Evolutionary conservation across 495 filamentous ascomycete species (phyloP).

Genomic region (Trichoderma reesei): DNA sequence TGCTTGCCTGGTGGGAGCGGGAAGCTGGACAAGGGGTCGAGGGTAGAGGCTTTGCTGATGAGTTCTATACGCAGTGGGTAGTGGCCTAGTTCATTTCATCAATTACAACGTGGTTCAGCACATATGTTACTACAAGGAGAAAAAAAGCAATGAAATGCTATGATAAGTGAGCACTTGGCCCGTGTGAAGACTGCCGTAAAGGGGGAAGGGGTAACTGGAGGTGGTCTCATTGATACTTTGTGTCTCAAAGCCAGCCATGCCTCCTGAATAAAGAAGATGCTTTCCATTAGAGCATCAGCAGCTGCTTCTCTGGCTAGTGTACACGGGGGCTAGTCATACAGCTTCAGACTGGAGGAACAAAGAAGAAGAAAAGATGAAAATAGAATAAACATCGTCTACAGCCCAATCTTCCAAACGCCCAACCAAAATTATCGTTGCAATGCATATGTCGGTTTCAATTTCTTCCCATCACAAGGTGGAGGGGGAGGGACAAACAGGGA

Average conservation of each 20-base stretch:
- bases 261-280: background rate
- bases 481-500: background rate
- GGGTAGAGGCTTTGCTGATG: slow-evolving; percentile 37
- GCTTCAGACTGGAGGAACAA: background rate
- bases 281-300: background rate
- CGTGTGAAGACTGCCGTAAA: background rate
- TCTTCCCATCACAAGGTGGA: background rate
- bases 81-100: too few relatives aligned
- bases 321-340: slow-evolving; percentile 10
- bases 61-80: slow-evolving; percentile 3
- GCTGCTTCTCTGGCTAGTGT: slow-evolving; percentile 2
- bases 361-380: background rate
- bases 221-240: background rate
- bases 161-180: background rate
- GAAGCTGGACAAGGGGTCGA: slow-evolving; percentile 32
- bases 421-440: slow-evolving; percentile 7
- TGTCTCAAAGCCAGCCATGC: background rate
- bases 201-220: background rate
- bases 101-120: background rate
- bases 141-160: background rate
- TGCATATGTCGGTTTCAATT: background rate
- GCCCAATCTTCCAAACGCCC: slow-evolving; percentile 11
- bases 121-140: background rate
- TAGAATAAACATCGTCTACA: background rate
- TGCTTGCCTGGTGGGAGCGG: slow-evolving; percentile 51